phyloP scores from a whole-genome alignment of 2,329 filamentous ascomycete genomes.

The Dactylellina parvicollis region DNA sequence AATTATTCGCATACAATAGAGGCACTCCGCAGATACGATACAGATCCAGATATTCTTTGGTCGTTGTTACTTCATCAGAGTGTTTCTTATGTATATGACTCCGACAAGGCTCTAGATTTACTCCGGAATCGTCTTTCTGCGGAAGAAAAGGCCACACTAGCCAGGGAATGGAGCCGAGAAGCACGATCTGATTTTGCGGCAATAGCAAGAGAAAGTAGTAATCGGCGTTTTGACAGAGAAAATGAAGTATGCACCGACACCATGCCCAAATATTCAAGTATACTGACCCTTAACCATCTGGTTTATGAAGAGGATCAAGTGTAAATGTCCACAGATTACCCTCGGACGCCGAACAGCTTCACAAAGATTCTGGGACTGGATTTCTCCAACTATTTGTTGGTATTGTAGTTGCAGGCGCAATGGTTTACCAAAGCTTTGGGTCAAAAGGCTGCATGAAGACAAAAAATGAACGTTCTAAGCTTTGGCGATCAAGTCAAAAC shows the following conservation, averaged over 20 bases:
- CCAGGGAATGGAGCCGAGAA: neutral
- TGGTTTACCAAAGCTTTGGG: neutral
- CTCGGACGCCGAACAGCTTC: neutral
- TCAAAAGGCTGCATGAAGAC: too few species aligned
- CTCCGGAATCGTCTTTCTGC: neutral
- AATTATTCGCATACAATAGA: neutral
- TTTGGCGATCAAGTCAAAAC: too few species aligned
- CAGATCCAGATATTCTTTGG: constrained; percentile 14
- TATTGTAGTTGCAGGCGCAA: neutral
- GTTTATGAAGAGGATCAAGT: neutral
- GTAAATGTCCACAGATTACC: neutral
- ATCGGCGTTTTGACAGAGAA: neutral
- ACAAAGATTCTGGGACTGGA: neutral
- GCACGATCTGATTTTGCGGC: neutral
- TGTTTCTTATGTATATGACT: constrained; percentile 7
- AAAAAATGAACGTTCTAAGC: neutral
- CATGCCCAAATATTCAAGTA: neutral
- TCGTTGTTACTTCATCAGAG: neutral
- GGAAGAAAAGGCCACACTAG: neutral
- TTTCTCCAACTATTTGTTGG: neutral
- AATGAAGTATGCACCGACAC: neutral
- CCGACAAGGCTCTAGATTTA: neutral
- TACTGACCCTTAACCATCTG: neutral
- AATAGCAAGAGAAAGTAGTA: neutral
- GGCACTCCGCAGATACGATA: constrained; percentile 5